Percentiles rank a stretch among this genome's conserved stretches.
These are phyloP conservation scores for Trypanosoma rangeli DNA, from an alignment of 208 protist genomes.

Conservation along the genomic window DNA sequence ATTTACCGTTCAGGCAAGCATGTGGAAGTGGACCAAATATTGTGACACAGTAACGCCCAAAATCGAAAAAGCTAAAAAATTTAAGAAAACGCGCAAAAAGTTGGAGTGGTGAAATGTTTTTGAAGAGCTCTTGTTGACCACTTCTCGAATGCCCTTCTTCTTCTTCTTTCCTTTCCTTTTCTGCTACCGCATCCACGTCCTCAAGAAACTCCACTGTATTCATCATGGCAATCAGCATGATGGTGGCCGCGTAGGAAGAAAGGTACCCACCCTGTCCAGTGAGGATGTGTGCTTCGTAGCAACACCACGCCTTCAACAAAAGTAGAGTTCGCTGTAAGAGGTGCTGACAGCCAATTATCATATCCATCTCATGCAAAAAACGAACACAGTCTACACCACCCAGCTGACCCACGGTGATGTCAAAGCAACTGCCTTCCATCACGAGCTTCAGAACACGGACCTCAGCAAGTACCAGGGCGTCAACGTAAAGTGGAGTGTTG, in stretches of 20 bases:
- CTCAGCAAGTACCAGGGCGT: constrained; percentile 78
- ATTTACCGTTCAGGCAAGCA: constrained; percentile 41
- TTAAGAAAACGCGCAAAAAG: constrained; percentile 78
- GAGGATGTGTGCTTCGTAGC: constrained; percentile 90
- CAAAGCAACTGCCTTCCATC: constrained; percentile 85
- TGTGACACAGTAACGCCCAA: constrained; percentile 75
- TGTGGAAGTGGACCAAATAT: constrained; percentile 77
- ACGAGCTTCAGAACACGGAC: constrained; percentile 89
- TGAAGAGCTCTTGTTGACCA: constrained; percentile 13
- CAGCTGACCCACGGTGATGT: constrained; percentile 89
- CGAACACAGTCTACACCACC: constrained; percentile 87
- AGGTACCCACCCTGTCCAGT: constrained; percentile 88
- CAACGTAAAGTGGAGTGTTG: constrained; percentile 67
- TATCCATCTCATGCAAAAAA: constrained; percentile 90
- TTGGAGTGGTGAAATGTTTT: constrained; percentile 44
- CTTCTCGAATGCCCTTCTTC: not conserved
- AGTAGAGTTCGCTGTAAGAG: constrained; percentile 91
- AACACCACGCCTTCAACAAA: constrained; percentile 90
- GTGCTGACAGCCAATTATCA: constrained; percentile 70
- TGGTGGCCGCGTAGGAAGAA: constrained; percentile 86
- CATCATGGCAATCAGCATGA: constrained; percentile 90
- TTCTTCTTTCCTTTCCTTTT: not conserved
- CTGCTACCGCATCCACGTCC: constrained; percentile 37
- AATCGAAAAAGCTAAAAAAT: constrained; percentile 84
- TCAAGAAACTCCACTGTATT: constrained; percentile 89